Evolutionary conservation across 192 early-diverging fungal genomes (phyloP).

Genomic region (Radiomyces spectabilis): DNA sequence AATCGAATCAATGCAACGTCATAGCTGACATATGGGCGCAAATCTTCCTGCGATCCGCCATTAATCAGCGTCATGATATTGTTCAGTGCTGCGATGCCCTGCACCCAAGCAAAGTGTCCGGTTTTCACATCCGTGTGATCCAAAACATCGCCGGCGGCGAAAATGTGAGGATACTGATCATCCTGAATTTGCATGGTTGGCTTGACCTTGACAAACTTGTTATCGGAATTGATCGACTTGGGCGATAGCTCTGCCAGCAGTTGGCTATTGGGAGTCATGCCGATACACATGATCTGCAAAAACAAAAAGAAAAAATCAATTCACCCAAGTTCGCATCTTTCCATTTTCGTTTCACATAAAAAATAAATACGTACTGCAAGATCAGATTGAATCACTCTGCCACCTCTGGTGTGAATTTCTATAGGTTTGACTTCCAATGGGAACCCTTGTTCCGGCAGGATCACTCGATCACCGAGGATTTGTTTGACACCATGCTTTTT

Average conservation of each 20-base stretch:
- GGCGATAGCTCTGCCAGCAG: conserved; percentile 49
- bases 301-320: not conserved
- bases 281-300: conserved; percentile 67
- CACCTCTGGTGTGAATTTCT: conserved; percentile 33
- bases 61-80: conserved; percentile 15
- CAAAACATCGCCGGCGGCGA: conserved; percentile 67
- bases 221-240: conserved; percentile 40
- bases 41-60: not conserved
- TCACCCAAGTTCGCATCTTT: not conserved
- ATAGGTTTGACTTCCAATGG: conserved; percentile 37
- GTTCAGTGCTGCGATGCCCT: conserved; percentile 7
- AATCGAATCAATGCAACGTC: conserved; percentile 14
- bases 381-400: conserved; percentile 35
- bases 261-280: conserved; percentile 63
- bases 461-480: conserved; percentile 38
- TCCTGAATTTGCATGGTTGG: conserved; percentile 68
- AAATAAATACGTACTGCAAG: conserved; percentile 29
- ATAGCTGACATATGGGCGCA: conserved; percentile 14
- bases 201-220: conserved; percentile 52
- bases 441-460: conserved; percentile 56
- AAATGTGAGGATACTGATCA: conserved; percentile 52
- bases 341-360: too few relatives aligned
- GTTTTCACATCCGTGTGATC: conserved; percentile 36
- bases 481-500: conserved; percentile 32
- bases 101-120: conserved; percentile 23